Base-by-base conservation (phyloP, 257 asterid species). In the Leonotis leonurus region DNA sequence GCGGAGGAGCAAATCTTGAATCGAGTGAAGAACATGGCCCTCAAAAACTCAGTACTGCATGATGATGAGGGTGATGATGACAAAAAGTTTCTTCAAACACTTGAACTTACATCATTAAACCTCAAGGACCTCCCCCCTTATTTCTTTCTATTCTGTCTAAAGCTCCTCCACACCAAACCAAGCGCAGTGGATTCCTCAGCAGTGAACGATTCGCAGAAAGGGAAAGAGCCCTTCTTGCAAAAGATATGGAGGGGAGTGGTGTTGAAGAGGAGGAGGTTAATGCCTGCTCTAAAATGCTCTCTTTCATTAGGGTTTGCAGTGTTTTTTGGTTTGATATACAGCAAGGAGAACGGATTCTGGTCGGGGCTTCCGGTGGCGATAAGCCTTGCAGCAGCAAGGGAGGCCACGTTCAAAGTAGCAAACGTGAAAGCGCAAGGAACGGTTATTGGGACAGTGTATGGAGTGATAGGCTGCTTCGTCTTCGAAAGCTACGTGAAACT, bases 391-490 rank as follows among this genome's bases (percentile, higher is more conserved):
- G 29, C 95, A 2, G 69, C 85, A 22, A 77, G 96, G 60, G 95
- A 85, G 64, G 94, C 95, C 4, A 85, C 96, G 0, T 83, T 90
- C 56, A 85, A 70, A 67, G 78, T 85, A 5, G 87, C 96, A 0
- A 90, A 90, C 22, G 22, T 82, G 3, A 88, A 88, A 30, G 95
- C 95, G 16, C 97, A 90, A 14, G 97, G 97, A 30, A 87, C 97
- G 0, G 97, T 88, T 3, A 70, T 90, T 5, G 97, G 97, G 29
- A 70, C 95, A 0, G 88, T 87, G 3, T 90, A 87, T 54, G 97
- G 97, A 25, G 88, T 88, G 5, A 37, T 90, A 39, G 88, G 95
- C 3, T 87, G 96, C 61, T 90, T 83, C 32, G 64, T 87, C n/a
- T 87, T 90, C 51, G 86, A 80, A 51, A 73, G 67, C 32, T 87